phyloP scores from a whole-genome alignment of 2,329 filamentous ascomycete genomes.

The Ambrosiella xylebori region DNA sequence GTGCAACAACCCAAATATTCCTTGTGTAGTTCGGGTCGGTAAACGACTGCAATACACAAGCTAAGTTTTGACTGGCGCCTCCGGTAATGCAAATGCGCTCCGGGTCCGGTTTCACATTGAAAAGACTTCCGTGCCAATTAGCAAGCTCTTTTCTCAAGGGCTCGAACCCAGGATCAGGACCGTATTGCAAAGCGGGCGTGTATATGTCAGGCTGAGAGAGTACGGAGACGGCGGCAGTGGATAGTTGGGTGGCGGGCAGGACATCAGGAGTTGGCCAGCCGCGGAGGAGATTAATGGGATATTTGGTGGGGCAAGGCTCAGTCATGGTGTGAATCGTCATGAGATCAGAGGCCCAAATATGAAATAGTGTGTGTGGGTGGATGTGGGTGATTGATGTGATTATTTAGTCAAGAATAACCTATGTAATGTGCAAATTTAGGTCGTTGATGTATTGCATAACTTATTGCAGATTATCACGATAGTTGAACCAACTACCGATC shows the following conservation, averaged over 20 bases:
- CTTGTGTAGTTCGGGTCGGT: constrained; percentile 62
- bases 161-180: constrained; percentile 56
- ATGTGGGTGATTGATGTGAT: too few relatives aligned
- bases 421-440: too few relatives aligned
- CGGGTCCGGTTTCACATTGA: constrained; percentile 20
- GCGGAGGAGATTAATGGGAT: constrained; percentile 44
- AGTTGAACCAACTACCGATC: too few relatives aligned
- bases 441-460: too few relatives aligned
- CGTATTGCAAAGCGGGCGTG: constrained; percentile 56
- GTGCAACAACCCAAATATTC: constrained; percentile 64
- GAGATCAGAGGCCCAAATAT: not conserved
- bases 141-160: constrained; percentile 54
- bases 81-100: constrained; percentile 65
- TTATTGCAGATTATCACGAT: too few relatives aligned
- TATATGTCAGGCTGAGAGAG: constrained; percentile 43
- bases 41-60: constrained; percentile 60
- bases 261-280: constrained; percentile 50
- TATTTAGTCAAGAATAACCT: too few relatives aligned
- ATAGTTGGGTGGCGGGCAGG: constrained; percentile 47
- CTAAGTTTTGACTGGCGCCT: constrained; percentile 70
- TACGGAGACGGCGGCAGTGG: constrained; percentile 40
- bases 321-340: constrained; percentile 13
- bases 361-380: too few relatives aligned
- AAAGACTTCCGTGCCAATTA: constrained; percentile 39
- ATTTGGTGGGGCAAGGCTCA: constrained; percentile 17